Evolutionary conservation across 306 rosid species (phyloP).

Genomic region (Rosa multiflora): DNA sequence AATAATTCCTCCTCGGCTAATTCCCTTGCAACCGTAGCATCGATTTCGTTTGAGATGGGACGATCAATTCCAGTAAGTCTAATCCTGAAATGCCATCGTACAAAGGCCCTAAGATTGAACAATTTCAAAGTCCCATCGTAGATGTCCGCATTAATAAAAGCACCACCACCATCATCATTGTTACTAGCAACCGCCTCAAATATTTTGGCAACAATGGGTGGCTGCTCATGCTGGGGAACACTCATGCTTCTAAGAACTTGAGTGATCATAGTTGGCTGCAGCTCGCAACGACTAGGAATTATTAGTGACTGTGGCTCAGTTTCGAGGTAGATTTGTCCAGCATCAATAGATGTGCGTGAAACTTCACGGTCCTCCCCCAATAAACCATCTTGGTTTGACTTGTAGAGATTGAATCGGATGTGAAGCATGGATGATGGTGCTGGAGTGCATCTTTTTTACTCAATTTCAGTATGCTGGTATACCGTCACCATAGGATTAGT

Average conservation of each 20-base stretch:
- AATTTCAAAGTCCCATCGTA: neutral
- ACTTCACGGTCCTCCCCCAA: neutral
- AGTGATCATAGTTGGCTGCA: neutral
- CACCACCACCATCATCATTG: neutral
- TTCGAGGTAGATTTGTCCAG: neutral
- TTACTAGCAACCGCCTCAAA: neutral
- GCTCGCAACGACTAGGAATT: neutral
- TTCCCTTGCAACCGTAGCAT: neutral
- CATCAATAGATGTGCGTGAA: neutral
- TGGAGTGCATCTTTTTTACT: neutral
- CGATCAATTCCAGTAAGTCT: neutral
- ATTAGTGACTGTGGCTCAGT: neutral
- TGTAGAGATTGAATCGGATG: neutral
- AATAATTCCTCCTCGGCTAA: neutral
- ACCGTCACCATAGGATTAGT: neutral
- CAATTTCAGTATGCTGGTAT: neutral
- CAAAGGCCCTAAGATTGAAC: no score
- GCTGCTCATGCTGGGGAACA: neutral
- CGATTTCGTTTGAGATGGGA: neutral
- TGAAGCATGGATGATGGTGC: neutral
- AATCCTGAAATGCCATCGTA: neutral
- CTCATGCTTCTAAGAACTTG: neutral
- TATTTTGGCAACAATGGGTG: neutral
- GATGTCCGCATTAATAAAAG: neutral
- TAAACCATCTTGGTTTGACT: neutral